Evolutionary conservation across 2,329 filamentous ascomycete genomes (phyloP).

Genomic region (Fusarium sp.): DNA sequence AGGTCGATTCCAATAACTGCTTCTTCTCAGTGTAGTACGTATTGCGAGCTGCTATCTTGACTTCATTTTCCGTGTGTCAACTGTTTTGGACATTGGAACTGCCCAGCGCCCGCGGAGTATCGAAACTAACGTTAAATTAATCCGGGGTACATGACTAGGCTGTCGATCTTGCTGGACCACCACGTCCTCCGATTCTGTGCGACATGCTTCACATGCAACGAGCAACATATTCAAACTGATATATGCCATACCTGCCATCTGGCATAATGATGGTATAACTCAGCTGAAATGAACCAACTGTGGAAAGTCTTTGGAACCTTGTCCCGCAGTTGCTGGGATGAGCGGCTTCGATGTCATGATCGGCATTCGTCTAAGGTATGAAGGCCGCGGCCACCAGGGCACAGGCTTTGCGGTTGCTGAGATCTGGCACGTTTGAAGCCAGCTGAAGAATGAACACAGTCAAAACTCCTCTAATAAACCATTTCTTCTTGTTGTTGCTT

Average conservation of each 20-base stretch:
- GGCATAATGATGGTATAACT: background rate
- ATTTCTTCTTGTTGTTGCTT: background rate
- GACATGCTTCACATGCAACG: slow-evolving; percentile 10
- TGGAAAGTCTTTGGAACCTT: background rate
- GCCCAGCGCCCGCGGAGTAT: slow-evolving; percentile 44
- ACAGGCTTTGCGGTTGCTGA: slow-evolving; percentile 1
- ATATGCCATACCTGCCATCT: background rate
- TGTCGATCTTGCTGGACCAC: slow-evolving; percentile 37
- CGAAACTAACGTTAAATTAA: slow-evolving; percentile 33
- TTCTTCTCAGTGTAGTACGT: slow-evolving; percentile 22
- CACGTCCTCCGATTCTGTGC: slow-evolving; percentile 9
- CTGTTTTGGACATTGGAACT: slow-evolving; percentile 48
- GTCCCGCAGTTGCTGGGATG: slow-evolving; percentile 3
- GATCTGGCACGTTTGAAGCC: background rate
- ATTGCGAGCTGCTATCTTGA: slow-evolving; percentile 42
- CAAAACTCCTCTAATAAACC: background rate
- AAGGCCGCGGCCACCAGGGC: slow-evolving; percentile 28
- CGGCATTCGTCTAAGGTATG: slow-evolving; percentile 24
- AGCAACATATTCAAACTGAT: background rate
- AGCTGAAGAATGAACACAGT: background rate
- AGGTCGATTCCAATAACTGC: slow-evolving; percentile 14
- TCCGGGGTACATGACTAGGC: slow-evolving; percentile 50
- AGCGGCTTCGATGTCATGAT: slow-evolving; percentile 27
- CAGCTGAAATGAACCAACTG: background rate
- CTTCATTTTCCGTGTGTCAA: slow-evolving; percentile 50